A percentile compares a stretch with the other conserved stretches of the same genome.
These are phyloP conservation scores for Wickerhamomyces rabaulensis DNA, from an alignment of 805 yeast genomes.

Conservation along the genomic window DNA sequence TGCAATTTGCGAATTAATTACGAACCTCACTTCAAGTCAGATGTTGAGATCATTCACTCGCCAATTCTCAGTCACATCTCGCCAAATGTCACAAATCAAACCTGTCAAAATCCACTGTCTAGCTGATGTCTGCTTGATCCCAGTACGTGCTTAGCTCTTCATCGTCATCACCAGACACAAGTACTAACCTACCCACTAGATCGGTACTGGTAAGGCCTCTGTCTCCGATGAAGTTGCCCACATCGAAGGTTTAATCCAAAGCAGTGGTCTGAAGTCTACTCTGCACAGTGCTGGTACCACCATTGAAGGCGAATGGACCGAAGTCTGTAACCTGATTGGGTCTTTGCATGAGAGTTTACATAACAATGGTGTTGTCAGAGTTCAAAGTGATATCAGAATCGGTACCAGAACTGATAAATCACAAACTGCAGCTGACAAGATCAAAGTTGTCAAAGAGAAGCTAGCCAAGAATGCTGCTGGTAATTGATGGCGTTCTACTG, in stretches of 20 bases:
- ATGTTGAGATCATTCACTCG: neutral
- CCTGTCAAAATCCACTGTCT: constrained; percentile 54
- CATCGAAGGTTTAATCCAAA: constrained; percentile 58
- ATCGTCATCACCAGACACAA: neutral
- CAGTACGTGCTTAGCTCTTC: constrained; percentile 43
- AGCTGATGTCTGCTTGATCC: constrained; percentile 84
- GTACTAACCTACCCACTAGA: constrained; percentile 29
- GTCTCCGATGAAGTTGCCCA: constrained; percentile 77
- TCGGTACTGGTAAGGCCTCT: constrained; percentile 75
- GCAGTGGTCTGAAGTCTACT: constrained; percentile 58
- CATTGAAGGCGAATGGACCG: constrained; percentile 88
- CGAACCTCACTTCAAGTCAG: no score
- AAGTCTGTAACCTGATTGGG: constrained; percentile 76
- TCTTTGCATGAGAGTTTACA: constrained; percentile 71
- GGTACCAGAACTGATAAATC: constrained; percentile 78
- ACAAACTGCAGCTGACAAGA: constrained; percentile 70
- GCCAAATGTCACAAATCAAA: neutral
- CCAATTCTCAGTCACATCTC: neutral
- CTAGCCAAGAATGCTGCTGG: constrained; percentile 19
- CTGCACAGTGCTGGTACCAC: constrained; percentile 93
- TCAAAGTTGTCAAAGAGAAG: constrained; percentile 57
- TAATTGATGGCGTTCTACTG: no score
- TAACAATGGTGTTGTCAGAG: constrained; percentile 64
- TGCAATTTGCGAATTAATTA: no score
- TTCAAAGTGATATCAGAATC: constrained; percentile 81